A percentile compares a stretch with the other conserved stretches of the same genome.
Conservation (phyloP, 2,329 filamentous ascomycete species). For the Decorospora gaudefroyi region DNA sequence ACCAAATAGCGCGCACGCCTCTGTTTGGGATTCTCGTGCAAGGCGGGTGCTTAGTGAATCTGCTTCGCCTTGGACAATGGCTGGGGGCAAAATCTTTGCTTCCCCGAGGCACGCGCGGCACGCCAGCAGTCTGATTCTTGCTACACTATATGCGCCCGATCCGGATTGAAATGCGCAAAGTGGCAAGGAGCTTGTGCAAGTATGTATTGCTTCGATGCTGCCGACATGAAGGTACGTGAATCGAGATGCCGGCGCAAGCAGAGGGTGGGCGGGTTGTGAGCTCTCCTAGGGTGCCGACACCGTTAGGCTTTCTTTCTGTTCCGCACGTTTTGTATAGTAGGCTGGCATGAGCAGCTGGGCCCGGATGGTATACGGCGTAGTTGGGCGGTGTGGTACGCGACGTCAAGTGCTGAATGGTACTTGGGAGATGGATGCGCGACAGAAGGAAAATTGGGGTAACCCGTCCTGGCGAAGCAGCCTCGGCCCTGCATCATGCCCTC, state of each 20-base stretch:
- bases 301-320: conserved; percentile 1
- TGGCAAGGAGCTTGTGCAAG: conserved; percentile 1
- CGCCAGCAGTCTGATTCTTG: conserved; percentile 9
- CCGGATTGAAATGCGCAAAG: conserved; percentile 17
- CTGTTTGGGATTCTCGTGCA: background rate
- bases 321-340: background rate
- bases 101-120: conserved; percentile 6
- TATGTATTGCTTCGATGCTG: conserved; percentile 13
- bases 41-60: conserved; percentile 4
- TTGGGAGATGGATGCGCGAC: conserved; percentile 11
- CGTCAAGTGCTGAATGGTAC: conserved; percentile 11
- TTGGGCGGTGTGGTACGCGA: conserved; percentile 9
- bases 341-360: conserved; percentile 1
- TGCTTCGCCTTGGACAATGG: conserved; percentile 6
- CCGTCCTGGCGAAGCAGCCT: conserved; percentile 7
- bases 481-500: conserved; percentile 7
- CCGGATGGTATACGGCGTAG: conserved; percentile 1
- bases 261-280: conserved; percentile 8
- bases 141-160: conserved; percentile 22
- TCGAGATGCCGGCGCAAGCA: conserved; percentile 15
- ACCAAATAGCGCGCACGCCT: conserved; percentile 1
- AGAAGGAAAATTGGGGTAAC: conserved; percentile 13
- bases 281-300: conserved; percentile 3
- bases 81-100: conserved; percentile 17
- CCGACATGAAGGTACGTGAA: conserved; percentile 23